A percentile compares a stretch with the other conserved stretches of the same genome.
phyloP scores from a whole-genome alignment of 202 grass and related monocot species.

The Cymbopogon flexuosus region DNA sequence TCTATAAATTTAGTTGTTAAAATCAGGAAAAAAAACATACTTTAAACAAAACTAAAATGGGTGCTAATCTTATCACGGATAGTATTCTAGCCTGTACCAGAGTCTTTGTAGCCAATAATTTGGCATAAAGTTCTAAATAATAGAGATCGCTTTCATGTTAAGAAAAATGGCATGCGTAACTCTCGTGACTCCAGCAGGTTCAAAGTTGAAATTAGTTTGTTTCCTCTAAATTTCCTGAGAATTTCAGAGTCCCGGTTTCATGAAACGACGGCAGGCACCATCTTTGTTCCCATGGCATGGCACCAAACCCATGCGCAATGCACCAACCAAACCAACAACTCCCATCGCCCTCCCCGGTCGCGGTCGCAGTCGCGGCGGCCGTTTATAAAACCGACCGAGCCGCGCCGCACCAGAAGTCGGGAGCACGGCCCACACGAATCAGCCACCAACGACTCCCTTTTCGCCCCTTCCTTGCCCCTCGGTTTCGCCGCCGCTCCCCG shows the following conservation, averaged over 20 bases:
- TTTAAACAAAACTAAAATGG: too few relatives aligned
- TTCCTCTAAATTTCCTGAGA: background rate
- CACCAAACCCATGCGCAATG: background rate
- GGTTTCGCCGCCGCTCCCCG: conserved; percentile 36
- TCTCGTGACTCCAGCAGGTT: background rate
- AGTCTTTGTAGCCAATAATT: too few relatives aligned
- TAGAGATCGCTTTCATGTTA: too few relatives aligned
- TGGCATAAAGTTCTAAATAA: too few relatives aligned
- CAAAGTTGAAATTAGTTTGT: background rate
- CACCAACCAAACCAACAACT: background rate
- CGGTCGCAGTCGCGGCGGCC: background rate
- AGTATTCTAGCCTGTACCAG: too few relatives aligned
- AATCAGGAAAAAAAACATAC: too few relatives aligned
- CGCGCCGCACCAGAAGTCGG: background rate
- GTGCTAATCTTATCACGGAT: too few relatives aligned
- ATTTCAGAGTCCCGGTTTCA: background rate
- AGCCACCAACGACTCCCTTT: background rate
- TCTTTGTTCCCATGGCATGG: background rate
- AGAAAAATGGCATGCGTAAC: too few relatives aligned
- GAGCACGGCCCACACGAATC: background rate
- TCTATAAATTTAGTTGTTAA: too few relatives aligned
- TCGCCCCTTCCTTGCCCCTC: background rate
- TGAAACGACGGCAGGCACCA: background rate
- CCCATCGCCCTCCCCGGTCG: background rate
- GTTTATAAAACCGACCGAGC: conserved; percentile 23